Evolutionary conservation across 257 asterid genomes (phyloP).

Genomic region (Coffea eugenioides): DNA sequence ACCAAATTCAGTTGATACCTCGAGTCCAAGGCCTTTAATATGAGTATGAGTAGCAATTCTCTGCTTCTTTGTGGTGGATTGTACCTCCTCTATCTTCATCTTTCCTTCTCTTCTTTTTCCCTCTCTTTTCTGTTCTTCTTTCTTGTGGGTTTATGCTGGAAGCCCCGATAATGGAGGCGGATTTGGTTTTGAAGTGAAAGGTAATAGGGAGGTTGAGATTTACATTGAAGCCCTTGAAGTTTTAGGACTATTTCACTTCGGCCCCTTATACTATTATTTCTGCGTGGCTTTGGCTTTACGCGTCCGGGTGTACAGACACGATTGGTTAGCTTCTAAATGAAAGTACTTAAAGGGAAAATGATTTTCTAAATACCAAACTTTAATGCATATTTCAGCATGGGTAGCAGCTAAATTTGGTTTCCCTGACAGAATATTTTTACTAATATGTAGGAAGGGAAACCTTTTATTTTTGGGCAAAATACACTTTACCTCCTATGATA

Average conservation of each 20-base stretch:
- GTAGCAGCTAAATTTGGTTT: too few relatives aligned
- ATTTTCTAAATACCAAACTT: too few relatives aligned
- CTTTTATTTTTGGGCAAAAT: too few relatives aligned
- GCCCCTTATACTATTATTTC: too few relatives aligned
- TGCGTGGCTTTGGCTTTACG: too few relatives aligned
- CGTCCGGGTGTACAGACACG: too few relatives aligned
- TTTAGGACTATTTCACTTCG: not conserved
- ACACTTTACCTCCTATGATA: too few relatives aligned
- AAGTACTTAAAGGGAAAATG: too few relatives aligned
- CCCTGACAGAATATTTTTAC: too few relatives aligned
- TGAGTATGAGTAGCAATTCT: conserved; percentile 55
- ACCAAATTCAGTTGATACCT: conserved; percentile 21
- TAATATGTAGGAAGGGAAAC: too few relatives aligned
- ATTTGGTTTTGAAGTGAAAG: not conserved
- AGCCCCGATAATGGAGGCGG: conserved; percentile 24
- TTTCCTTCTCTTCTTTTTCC: not conserved
- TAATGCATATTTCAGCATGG: too few relatives aligned
- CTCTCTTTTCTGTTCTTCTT: not conserved
- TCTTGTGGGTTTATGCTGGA: not conserved
- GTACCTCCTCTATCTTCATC: conserved; percentile 55
- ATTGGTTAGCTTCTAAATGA: too few relatives aligned
- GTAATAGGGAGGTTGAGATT: not conserved
- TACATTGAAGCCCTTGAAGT: not conserved
- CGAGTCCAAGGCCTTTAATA: conserved; percentile 58
- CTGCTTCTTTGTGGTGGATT: conserved; percentile 47